Conservation (phyloP, 306 rosid species). For the Quercus parvula region DNA sequence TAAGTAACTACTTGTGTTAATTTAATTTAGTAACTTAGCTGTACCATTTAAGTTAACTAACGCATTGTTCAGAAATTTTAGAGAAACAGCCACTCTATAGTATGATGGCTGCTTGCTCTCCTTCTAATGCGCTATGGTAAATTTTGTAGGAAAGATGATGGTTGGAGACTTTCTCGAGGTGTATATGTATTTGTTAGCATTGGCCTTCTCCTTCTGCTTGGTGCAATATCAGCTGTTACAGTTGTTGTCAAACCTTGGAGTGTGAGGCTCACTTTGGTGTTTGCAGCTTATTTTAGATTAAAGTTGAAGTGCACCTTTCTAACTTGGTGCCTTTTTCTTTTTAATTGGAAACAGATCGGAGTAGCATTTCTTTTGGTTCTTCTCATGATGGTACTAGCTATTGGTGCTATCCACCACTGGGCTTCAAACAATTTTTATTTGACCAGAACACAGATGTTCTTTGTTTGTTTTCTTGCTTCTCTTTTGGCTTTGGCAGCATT, state of each 20-base stretch:
- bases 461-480: slow-evolving; percentile 93
- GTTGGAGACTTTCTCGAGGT: slow-evolving; percentile 91
- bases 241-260: slow-evolving; percentile 91
- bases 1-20: slow-evolving; percentile 28
- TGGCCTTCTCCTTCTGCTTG: slow-evolving; percentile 89
- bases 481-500: slow-evolving; percentile 98
- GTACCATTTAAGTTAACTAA: background rate
- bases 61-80: slow-evolving; percentile 7
- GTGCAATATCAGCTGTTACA: slow-evolving; percentile 92
- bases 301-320: slow-evolving; percentile 6
- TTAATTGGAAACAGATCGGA: slow-evolving; percentile 62
- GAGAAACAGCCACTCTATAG: slow-evolving; percentile 4
- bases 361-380: slow-evolving; percentile 93
- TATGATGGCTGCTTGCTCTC: slow-evolving; percentile 21
- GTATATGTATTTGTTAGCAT: slow-evolving; percentile 81
- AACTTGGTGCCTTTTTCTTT: slow-evolving; percentile 8
- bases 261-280: slow-evolving; percentile 40
- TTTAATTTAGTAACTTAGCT: background rate
- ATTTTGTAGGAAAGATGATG: slow-evolving; percentile 93
- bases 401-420: slow-evolving; percentile 95
- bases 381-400: slow-evolving; percentile 86
- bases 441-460: slow-evolving; percentile 83
- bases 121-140: slow-evolving; percentile 19
- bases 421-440: slow-evolving; percentile 98
- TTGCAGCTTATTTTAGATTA: slow-evolving; percentile 17